A percentile compares a stretch with the other conserved stretches of the same genome.
phyloP scores from a whole-genome alignment of 371 early-diverging fungal genomes.

The Conidiobolus coronatus region DNA sequence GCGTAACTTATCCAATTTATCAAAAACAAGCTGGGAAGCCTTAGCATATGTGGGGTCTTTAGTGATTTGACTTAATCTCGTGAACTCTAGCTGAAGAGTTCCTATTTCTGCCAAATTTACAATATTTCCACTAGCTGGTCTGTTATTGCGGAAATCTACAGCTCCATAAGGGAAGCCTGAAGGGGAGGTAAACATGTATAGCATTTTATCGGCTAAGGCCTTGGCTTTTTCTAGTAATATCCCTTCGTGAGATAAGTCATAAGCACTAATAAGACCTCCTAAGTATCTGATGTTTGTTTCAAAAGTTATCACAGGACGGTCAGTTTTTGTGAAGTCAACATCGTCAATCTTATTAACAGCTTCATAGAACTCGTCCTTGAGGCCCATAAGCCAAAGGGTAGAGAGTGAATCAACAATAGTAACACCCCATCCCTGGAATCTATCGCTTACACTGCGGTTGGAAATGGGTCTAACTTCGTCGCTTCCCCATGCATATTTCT shows the following conservation, averaged over 20 bases:
- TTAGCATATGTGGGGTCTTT: conserved; percentile 28
- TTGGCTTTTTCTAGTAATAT: conserved; percentile 44
- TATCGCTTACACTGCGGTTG: conserved; percentile 17
- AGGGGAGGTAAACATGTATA: conserved; percentile 47
- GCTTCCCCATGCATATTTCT: conserved; percentile 19
- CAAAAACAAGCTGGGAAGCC: neutral
- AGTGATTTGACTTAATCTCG: conserved; percentile 51
- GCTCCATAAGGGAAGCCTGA: conserved; percentile 58
- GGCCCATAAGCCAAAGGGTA: conserved; percentile 53
- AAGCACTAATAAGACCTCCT: conserved; percentile 52
- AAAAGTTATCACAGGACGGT: conserved; percentile 20
- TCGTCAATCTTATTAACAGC: conserved; percentile 28
- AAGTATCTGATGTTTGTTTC: conserved; percentile 79
- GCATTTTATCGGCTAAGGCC: conserved; percentile 48
- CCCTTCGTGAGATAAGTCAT: conserved; percentile 43
- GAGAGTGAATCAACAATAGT: conserved; percentile 73
- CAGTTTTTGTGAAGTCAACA: conserved; percentile 19
- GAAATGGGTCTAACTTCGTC: conserved; percentile 23
- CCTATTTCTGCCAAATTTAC: conserved; percentile 68
- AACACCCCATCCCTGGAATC: conserved; percentile 29
- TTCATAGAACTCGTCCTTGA: conserved; percentile 34
- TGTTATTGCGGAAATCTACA: conserved; percentile 19
- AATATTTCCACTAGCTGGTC: conserved; percentile 12
- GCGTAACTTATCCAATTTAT: neutral
- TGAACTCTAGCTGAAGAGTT: conserved; percentile 73